Conservation (phyloP, 306 rosid species). For the Sicyos baderoa region DNA sequence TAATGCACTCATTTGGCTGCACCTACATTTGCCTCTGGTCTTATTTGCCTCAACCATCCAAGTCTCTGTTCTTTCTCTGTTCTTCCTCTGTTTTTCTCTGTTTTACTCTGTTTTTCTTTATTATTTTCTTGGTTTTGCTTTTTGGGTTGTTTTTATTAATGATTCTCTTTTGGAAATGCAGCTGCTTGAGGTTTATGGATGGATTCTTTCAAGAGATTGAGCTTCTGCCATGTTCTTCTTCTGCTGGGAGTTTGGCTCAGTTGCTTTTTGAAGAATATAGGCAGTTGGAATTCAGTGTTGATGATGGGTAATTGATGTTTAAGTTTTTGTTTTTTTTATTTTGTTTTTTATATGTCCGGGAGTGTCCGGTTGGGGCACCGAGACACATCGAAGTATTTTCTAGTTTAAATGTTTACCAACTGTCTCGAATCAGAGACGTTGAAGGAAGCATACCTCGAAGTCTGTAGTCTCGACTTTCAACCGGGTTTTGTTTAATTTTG, state of each 20-base stretch:
- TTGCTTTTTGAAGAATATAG: slow-evolving; percentile 42
- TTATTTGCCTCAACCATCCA: slow-evolving; percentile 35
- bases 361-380: too few species aligned
- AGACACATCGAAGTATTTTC: too few species aligned
- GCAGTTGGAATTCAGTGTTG: slow-evolving; percentile 33
- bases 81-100: not conserved
- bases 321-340: too few species aligned
- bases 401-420: too few species aligned
- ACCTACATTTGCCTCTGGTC: slow-evolving; percentile 72
- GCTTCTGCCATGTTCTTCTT: slow-evolving; percentile 50
- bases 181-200: slow-evolving; percentile 51
- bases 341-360: too few species aligned
- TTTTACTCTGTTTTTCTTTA: not conserved
- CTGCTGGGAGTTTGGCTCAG: slow-evolving; percentile 35
- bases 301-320: slow-evolving; percentile 43
- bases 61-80: slow-evolving; percentile 27
- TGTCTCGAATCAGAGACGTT: too few species aligned
- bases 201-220: slow-evolving; percentile 49
- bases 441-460: too few species aligned
- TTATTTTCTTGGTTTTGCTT: not conserved
- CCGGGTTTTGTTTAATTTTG: not conserved
- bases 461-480: too few species aligned
- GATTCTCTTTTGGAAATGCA: slow-evolving; percentile 13
- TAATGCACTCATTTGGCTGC: slow-evolving; percentile 49
- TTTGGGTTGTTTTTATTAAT: not conserved